A percentile compares a stretch with the other conserved stretches of the same genome.
Evolutionary conservation across 495 filamentous ascomycete species (phyloP).

Genomic region (Umbilicaria muhlenbergii): DNA sequence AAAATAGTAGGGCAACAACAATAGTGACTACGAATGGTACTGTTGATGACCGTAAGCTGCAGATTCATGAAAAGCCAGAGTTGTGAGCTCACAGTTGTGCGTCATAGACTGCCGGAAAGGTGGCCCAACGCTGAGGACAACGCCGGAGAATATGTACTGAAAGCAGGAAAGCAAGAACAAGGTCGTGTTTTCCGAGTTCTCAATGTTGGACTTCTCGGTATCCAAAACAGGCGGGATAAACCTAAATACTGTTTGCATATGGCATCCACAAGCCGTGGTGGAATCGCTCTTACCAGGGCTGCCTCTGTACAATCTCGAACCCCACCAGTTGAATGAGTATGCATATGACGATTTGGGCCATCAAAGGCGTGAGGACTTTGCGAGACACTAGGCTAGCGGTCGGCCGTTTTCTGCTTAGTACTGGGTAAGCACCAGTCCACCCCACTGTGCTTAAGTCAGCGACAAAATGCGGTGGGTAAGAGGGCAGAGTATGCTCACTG

Average conservation of each 20-base stretch:
- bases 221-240: conserved; percentile 66
- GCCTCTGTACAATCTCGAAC: conserved; percentile 54
- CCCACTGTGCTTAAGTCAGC: conserved; percentile 48
- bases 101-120: conserved; percentile 75
- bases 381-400: conserved; percentile 87
- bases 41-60: conserved; percentile 18
- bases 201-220: conserved; percentile 60
- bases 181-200: conserved; percentile 83
- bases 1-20: conserved; percentile 44
- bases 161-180: conserved; percentile 84
- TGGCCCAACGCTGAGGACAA: conserved; percentile 76
- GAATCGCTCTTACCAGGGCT: conserved; percentile 48
- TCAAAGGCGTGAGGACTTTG: conserved; percentile 77
- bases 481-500: conserved; percentile 36
- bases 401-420: conserved; percentile 68
- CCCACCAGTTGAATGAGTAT: conserved; percentile 61
- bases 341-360: conserved; percentile 77
- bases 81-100: conserved; percentile 48
- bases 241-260: conserved; percentile 24
- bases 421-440: conserved; percentile 73
- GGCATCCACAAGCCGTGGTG: neutral
- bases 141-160: conserved; percentile 80
- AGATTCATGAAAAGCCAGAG: neutral
- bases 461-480: neutral
- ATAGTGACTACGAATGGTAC: conserved; percentile 76